phyloP scores from a whole-genome alignment of 1,284 basidiomycete species.

The Ceratobasidium sp. region DNA sequence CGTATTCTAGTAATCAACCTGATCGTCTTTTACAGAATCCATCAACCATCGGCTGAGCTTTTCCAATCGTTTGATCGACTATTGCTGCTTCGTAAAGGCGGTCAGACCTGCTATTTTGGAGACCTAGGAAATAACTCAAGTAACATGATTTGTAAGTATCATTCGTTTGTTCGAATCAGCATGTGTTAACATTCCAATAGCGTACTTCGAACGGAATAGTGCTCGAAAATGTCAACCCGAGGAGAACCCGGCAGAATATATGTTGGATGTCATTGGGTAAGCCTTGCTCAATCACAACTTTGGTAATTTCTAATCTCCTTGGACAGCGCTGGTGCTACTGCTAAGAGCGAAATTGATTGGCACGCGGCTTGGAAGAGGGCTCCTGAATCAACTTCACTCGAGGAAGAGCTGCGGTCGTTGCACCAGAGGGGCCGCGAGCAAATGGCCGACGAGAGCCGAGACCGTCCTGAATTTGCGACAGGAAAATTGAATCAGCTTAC shows the following conservation, averaged over 20 bases:
- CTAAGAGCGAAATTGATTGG: constrained; percentile 44
- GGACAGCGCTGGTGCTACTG: constrained; percentile 37
- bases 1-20: background rate
- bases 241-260: constrained; percentile 62
- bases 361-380: constrained; percentile 36
- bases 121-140: constrained; percentile 73
- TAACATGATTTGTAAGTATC: constrained; percentile 64
- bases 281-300: background rate
- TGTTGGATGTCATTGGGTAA: constrained; percentile 56
- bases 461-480: constrained; percentile 67
- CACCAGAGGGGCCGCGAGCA: constrained; percentile 16
- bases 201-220: constrained; percentile 78
- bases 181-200: background rate
- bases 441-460: constrained; percentile 49
- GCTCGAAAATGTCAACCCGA: constrained; percentile 66
- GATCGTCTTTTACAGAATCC: constrained; percentile 68
- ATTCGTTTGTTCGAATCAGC: background rate
- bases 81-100: constrained; percentile 72
- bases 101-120: constrained; percentile 83
- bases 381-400: constrained; percentile 36
- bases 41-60: constrained; percentile 82
- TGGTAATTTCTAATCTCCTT: constrained; percentile 57
- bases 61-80: constrained; percentile 81
- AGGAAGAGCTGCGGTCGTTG: constrained; percentile 37
- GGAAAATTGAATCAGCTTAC: constrained; percentile 67